Evolutionary conservation across 2,329 filamentous ascomycete species (phyloP), one percentile per base, ranked within the genome.

Genomic region (Rugonectria rugulosa): DNA sequence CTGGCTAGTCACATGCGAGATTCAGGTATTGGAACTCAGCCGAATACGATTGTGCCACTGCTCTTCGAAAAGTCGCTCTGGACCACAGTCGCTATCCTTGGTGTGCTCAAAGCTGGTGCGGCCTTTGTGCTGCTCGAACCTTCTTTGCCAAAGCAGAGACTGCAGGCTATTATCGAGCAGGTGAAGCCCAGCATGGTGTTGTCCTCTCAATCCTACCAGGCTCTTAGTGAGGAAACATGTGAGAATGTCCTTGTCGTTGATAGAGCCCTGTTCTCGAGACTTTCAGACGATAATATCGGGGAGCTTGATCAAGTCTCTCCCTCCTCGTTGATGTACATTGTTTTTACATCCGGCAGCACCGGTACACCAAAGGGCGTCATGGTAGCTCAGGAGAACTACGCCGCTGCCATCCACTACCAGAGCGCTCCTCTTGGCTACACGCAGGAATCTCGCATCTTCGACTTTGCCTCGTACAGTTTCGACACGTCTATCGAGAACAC

Each of bases 1-100:
- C 67, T 79, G 7, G 77, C 77, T 6, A 58, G 63, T 11, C 64
- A 72, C 41, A 68, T 80, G 1, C 43, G 69, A 12, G 59, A 62
- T 5, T 53, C 64, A 24, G 69, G 68, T n/a, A 60, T 75, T 20
- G 41, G 53, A 3, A n/a, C n/a, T n/a, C n/a, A n/a, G n/a, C 60
- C 59, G 2, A 69, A 69, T 24, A 42, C 32, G 1, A 3, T 48
- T 1, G 53, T 64, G 2, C 56, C 52, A 2, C 36, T 62, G 10
- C 54, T 45, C 19, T 63, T 62, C 40, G 61, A 67, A 15, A 67
- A 69, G 45, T 67, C 65, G 2, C 43, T 38, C 26, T 63, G 61
- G 63, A 47, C 57, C 2, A 27, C 59, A 2, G 60, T 70, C 3
- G 56, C 67, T 1, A 63, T 67, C 53, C 45, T 67, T 6, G 61